These are phyloP conservation scores for Xerocomellus dryophilus DNA, from an alignment of 768 basidiomycete genomes.

Conservation along the genomic window DNA sequence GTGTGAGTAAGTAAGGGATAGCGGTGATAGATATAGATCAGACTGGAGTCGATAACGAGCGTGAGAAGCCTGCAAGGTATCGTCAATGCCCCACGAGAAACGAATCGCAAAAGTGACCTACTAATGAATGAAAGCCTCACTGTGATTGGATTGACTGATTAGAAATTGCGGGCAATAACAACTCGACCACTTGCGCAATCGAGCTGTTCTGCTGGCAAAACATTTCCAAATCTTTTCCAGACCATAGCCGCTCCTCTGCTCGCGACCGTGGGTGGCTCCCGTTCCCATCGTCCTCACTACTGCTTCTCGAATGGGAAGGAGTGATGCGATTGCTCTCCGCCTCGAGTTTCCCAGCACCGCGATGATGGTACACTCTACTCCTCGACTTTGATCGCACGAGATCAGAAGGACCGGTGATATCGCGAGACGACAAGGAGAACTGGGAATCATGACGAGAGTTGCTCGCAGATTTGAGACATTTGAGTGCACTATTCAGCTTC, in stretches of 20 bases:
- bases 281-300: constrained; percentile 33
- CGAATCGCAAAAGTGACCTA: constrained; percentile 16
- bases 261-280: constrained; percentile 33
- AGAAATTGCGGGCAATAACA: constrained; percentile 50
- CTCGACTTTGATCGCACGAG: constrained; percentile 68
- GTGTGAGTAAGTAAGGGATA: constrained; percentile 24
- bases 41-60: constrained; percentile 24
- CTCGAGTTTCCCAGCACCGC: constrained; percentile 64
- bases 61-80: constrained; percentile 8
- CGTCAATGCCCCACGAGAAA: constrained; percentile 9
- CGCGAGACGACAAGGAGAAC: constrained; percentile 26
- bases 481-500: constrained; percentile 35
- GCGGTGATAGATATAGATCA: constrained; percentile 29
- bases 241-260: constrained; percentile 58
- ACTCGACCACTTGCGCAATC: constrained; percentile 69
- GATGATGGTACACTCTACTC: constrained; percentile 63
- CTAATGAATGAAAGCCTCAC: constrained; percentile 18
- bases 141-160: constrained; percentile 34
- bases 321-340: constrained; percentile 39
- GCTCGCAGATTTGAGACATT: constrained; percentile 27
- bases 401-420: constrained; percentile 24
- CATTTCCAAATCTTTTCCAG: constrained; percentile 78
- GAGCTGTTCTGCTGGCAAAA: constrained; percentile 90
- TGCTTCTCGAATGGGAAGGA: constrained; percentile 25
- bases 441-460: constrained; percentile 21